Conservation (phyloP, 306 rosid species). For the Acacia acuminata region DNA sequence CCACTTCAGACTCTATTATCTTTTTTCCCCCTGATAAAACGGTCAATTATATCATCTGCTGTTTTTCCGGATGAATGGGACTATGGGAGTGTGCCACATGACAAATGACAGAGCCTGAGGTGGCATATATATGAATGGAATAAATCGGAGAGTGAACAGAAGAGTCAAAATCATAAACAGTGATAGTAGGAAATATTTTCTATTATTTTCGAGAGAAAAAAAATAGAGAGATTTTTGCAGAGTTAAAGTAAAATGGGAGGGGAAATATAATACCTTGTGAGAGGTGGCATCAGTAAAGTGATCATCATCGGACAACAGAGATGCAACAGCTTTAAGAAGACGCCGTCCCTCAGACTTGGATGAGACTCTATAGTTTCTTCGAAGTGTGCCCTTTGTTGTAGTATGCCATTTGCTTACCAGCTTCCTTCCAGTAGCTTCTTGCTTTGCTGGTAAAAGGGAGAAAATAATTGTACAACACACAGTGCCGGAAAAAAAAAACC, state of each 20-base stretch:
- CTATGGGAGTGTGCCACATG: neutral
- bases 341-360: slow-evolving; percentile 82
- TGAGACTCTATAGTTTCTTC: slow-evolving; percentile 84
- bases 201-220: neutral
- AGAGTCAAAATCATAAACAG: neutral
- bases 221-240: neutral
- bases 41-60: neutral
- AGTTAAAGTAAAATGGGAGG: neutral
- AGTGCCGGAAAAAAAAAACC: neutral
- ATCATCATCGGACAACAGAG: slow-evolving; percentile 84
- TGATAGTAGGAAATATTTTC: neutral
- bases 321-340: slow-evolving; percentile 80
- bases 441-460: slow-evolving; percentile 42
- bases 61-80: neutral
- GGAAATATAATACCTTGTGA: slow-evolving; percentile 69
- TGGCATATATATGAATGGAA: neutral
- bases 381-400: slow-evolving; percentile 91
- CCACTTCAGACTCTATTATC: neutral
- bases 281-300: slow-evolving; percentile 91
- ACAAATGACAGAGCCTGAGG: neutral
- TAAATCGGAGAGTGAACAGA: neutral
- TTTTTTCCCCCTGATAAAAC: neutral
- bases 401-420: slow-evolving; percentile 97
- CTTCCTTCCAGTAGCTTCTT: slow-evolving; percentile 45
- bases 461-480: slow-evolving; percentile 10